A percentile compares a stretch with the other conserved stretches of the same genome.
Conservation (phyloP, 1,139 yeast species). For the Saccharomyces hybrid region DNA sequence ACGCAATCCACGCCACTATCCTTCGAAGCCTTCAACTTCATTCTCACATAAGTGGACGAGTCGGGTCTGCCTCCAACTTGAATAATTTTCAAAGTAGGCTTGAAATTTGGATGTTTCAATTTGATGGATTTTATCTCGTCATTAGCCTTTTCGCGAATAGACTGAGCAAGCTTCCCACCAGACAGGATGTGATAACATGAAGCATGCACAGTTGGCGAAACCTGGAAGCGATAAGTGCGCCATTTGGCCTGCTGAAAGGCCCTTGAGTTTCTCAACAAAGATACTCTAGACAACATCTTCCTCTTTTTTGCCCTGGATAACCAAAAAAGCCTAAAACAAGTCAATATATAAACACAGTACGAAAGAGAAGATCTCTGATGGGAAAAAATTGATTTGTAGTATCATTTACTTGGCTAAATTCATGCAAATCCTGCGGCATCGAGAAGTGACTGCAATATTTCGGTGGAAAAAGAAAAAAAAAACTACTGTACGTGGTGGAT, state of each 20-base stretch:
- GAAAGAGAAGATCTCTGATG: not conserved
- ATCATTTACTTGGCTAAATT: too few relatives aligned
- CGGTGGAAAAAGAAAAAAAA: not conserved
- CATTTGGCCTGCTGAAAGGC: not conserved
- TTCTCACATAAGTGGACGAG: conserved; percentile 67
- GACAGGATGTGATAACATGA: conserved; percentile 33
- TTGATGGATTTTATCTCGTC: conserved; percentile 47
- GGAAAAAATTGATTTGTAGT: too few relatives aligned
- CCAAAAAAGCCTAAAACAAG: too few relatives aligned
- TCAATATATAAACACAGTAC: too few relatives aligned
- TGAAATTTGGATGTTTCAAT: conserved; percentile 43
- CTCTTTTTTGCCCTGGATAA: not conserved
- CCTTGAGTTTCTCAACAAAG: not conserved
- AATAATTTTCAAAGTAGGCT: conserved; percentile 58
- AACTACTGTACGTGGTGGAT: not conserved
- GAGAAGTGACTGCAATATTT: not conserved
- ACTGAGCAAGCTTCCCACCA: conserved; percentile 34
- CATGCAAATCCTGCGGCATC: not conserved
- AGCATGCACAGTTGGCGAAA: not conserved
- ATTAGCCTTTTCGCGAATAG: conserved; percentile 33
- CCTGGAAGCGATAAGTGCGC: not conserved
- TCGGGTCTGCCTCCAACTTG: conserved; percentile 76
- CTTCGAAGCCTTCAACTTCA: conserved; percentile 65
- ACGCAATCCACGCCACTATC: conserved; percentile 58
- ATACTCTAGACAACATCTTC: conserved; percentile 7